Evolutionary conservation across 805 yeast species (phyloP), one percentile per base, ranked within the genome.

Genomic region (Jamesozyma hellenica): DNA sequence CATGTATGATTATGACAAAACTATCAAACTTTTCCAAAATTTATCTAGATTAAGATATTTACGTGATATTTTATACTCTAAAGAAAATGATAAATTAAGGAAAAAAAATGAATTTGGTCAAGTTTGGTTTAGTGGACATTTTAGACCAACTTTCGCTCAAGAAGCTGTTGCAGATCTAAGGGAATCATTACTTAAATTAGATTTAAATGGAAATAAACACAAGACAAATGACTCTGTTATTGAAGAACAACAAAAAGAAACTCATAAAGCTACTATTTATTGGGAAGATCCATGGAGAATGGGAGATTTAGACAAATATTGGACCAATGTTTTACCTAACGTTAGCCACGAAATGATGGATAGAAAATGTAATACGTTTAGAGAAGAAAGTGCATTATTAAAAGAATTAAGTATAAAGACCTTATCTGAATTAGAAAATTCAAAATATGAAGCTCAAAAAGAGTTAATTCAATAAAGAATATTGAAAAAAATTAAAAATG

Each of bases 281-380:
- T 88, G 97, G 97, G 96, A 86, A 52, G 76, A 77, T 48, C 66
- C 74, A 39, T 87, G 94, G 94, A 74, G 95, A 60, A 77, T 76
- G 63, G 97, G 97, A 35, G 87, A 76, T 38, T 37, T 46, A 16
- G 78, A 74, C 35, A 64, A 68, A 46, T 70, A 79, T 59, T 87
- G 96, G 96, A 65, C 73, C 40, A 48, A 45, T 2, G 71, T 70
- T 8, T 58, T 75, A 28, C 53, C 55, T 11, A 41, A 47, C 39
- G 78, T 79, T 13, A 63, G 70, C 45, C 95, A 85, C 63, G 68
- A 68, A n/a, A 61, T 64, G 42, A 61, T 85, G 48, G 79, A 72
- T 19, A 64, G 71, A 49, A 67, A 42, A 34, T 62, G 58, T 17
- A 67, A 71, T 55, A 70, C 70, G 44, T 75, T 85, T 17, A 75